These are phyloP conservation scores for Termitomyces heimii DNA, from an alignment of 768 basidiomycete species.

Conservation along the genomic window DNA sequence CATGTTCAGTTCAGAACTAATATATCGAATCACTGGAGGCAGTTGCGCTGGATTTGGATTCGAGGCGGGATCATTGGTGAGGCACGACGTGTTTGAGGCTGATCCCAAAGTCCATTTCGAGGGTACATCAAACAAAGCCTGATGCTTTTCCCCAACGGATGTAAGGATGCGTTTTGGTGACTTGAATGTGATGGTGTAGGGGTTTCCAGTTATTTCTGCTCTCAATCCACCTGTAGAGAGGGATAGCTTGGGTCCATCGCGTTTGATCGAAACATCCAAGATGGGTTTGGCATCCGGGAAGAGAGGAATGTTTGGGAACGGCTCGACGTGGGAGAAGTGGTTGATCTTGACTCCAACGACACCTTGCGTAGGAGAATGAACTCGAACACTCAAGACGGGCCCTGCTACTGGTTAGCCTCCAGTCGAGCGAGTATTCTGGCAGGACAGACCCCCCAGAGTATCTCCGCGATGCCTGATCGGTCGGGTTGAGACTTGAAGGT, in stretches of 20 bases:
- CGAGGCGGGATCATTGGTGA: constrained; percentile 50
- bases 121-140: constrained; percentile 51
- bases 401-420: constrained; percentile 24
- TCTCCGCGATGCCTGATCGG: constrained; percentile 60
- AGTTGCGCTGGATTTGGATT: constrained; percentile 43
- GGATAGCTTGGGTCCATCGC: constrained; percentile 21
- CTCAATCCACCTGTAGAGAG: constrained; percentile 44
- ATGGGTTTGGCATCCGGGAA: constrained; percentile 56
- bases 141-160: constrained; percentile 48
- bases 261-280: constrained; percentile 33
- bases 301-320: constrained; percentile 45
- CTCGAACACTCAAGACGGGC: constrained; percentile 42
- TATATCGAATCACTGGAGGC: constrained; percentile 40
- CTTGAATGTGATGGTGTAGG: constrained; percentile 60
- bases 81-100: constrained; percentile 50
- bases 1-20: constrained; percentile 55
- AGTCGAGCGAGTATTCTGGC: background rate
- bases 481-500: constrained; percentile 55
- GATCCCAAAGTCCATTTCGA: constrained; percentile 44
- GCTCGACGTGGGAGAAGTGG: constrained; percentile 41
- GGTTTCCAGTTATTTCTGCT: constrained; percentile 52
- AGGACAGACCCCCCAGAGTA: constrained; percentile 45
- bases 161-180: constrained; percentile 40
- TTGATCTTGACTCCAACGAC: constrained; percentile 52
- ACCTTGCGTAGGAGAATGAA: constrained; percentile 50